Evolutionary conservation across 106 monocot species (phyloP), one percentile per base, ranked within the genome.

Genomic region (Alisma plantagoaquatica): DNA sequence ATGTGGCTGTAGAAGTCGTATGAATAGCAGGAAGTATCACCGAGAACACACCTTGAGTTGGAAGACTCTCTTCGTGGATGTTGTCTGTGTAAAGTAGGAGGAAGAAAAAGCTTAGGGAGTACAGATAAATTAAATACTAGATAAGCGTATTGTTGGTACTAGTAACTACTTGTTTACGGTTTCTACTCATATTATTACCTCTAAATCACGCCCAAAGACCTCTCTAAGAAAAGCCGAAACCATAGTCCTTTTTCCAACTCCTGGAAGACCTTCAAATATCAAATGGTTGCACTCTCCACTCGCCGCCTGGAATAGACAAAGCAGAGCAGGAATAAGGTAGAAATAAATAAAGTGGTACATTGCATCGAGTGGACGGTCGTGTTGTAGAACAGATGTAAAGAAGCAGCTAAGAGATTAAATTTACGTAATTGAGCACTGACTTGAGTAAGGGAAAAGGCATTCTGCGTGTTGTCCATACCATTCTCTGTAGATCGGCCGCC

Each of bases 181-280:
- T n/a, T n/a, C n/a, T n/a, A n/a, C n/a, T n/a, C n/a, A n/a, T n/a
- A n/a, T n/a, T n/a, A n/a, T n/a, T n/a, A n/a, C n/a, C n/a, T n/a
- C n/a, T n/a, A n/a, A n/a, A n/a, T n/a, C n/a, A n/a, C n/a, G n/a
- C n/a, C 70, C 76, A 29, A 71, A 61, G 15, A 26, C 43, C 38
- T 61, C 66, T 60, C 71, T 53, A 29, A 76, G 24, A 10, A 33
- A 61, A 26, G 76, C 70, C 26, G 47, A 32, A 43, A 56, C 56
- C 76, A 76, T 76, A n/a, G 71, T 61, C 52, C 25, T 66, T 62
- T 71, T 76, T 23, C 76, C 76, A 33, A 66, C 76, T 23, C 71
- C 71, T 1, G 70, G 46, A 33, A 71, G 71, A 25, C 76, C 76
- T 71, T 76, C 76, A 43, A 76, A 71, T 55, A 76, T 76, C 28